Conservation (phyloP, 2,329 filamentous ascomycete species). For the Didymella pinodella region DNA sequence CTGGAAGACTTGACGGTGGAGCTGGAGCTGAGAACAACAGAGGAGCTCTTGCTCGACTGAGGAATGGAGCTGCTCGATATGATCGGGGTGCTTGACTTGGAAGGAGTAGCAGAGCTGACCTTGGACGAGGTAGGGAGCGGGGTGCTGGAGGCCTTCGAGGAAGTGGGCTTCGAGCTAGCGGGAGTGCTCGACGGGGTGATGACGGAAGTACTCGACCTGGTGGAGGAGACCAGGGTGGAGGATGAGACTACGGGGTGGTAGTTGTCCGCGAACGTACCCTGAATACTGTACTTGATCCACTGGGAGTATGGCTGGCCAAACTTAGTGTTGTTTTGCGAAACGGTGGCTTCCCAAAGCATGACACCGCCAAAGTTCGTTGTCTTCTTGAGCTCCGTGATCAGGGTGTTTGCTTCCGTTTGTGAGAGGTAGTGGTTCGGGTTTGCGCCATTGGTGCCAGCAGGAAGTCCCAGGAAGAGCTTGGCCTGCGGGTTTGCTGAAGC, state of each 20-base stretch:
- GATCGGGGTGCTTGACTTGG: not conserved
- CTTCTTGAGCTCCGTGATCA: slow-evolving; percentile 52
- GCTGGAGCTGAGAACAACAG: slow-evolving; percentile 14
- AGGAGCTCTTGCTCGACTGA: slow-evolving; percentile 12
- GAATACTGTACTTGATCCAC: slow-evolving; percentile 56
- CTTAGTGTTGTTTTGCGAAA: slow-evolving; percentile 56
- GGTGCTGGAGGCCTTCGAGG: slow-evolving; percentile 6
- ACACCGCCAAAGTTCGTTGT: slow-evolving; percentile 62
- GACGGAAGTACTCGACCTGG: not conserved
- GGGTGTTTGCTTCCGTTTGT: slow-evolving; percentile 54
- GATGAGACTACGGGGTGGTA: slow-evolving; percentile 29
- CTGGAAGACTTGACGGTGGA: slow-evolving; percentile 5
- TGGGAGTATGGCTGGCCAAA: slow-evolving; percentile 56
- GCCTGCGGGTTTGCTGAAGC: slow-evolving; percentile 48
- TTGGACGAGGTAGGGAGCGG: slow-evolving; percentile 1
- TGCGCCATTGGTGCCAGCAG: slow-evolving; percentile 38
- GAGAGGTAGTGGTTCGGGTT: slow-evolving; percentile 55
- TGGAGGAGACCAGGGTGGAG: slow-evolving; percentile 11
- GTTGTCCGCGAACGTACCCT: slow-evolving; percentile 31
- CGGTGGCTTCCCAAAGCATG: slow-evolving; percentile 67
- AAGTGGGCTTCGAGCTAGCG: slow-evolving; percentile 1
- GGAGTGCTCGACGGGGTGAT: slow-evolving; percentile 11
- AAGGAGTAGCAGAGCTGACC: slow-evolving; percentile 3
- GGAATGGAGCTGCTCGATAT: slow-evolving; percentile 4
- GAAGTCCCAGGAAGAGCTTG: slow-evolving; percentile 64